These are phyloP conservation scores for Phytophthora rubi DNA, from an alignment of 352 stramenopile genomes.

Conservation along the genomic window DNA sequence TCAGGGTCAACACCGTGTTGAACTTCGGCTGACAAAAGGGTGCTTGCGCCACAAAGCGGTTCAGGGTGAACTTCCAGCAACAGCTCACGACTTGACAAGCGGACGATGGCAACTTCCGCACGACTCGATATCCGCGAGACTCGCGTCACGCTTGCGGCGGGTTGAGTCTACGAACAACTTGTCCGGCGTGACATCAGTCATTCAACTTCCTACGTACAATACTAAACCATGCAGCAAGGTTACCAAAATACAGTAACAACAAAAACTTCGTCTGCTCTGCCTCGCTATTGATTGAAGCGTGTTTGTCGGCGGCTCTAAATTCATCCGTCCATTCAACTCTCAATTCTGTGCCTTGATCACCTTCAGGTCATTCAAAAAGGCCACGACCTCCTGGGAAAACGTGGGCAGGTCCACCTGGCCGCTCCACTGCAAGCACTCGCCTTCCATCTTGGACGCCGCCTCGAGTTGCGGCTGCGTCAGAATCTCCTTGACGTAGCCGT, in stretches of 20 bases:
- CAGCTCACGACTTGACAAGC: too few species aligned
- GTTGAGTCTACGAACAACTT: too few species aligned
- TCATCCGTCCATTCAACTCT: background rate
- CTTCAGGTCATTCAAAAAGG: constrained; percentile 81
- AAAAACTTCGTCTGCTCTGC: too few species aligned
- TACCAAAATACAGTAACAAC: too few species aligned
- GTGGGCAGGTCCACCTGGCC: constrained; percentile 78
- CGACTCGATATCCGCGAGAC: too few species aligned
- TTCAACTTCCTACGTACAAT: too few species aligned
- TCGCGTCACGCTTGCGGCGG: too few species aligned
- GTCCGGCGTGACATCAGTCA: too few species aligned
- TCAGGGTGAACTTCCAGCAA: constrained; percentile 12
- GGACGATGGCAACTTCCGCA: background rate
- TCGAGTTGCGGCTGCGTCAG: constrained; percentile 60
- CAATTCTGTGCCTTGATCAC: constrained; percentile 74
- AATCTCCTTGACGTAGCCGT: constrained; percentile 69
- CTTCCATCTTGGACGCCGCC: constrained; percentile 54
- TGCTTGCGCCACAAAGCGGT: background rate
- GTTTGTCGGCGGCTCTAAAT: background rate
- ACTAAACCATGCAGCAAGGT: too few species aligned
- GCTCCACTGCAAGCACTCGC: constrained; percentile 74
- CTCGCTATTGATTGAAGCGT: too few species aligned
- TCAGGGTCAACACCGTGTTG: background rate
- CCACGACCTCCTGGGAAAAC: constrained; percentile 72
- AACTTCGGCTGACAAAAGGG: background rate